These are phyloP conservation scores for Penicillium pulvis DNA, from an alignment of 495 filamentous ascomycete species.

Conservation along the genomic window DNA sequence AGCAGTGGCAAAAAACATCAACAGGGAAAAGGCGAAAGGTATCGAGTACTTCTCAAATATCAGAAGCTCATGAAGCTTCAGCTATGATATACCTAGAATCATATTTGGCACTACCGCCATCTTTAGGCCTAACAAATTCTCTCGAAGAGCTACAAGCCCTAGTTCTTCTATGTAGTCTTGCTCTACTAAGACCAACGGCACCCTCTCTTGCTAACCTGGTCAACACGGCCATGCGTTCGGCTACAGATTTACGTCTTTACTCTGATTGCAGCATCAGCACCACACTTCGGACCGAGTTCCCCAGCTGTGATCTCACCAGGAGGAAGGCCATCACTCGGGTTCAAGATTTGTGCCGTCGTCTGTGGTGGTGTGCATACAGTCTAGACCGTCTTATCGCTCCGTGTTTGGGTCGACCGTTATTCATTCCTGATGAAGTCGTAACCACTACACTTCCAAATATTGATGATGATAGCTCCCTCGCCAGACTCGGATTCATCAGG, in stretches of 20 bases:
- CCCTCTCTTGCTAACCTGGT: conserved; percentile 1
- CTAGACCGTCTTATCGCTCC: conserved; percentile 10
- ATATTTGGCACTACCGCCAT: background rate
- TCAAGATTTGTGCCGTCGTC: conserved; percentile 1
- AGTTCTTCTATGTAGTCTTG: background rate
- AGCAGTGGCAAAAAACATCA: background rate
- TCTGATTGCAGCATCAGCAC: background rate
- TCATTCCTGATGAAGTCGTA: conserved; percentile 7
- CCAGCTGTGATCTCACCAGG: background rate
- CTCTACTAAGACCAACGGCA: background rate
- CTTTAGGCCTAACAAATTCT: background rate
- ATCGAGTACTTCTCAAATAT: background rate
- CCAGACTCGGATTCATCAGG: background rate
- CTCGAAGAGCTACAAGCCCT: background rate
- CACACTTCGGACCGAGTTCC: background rate
- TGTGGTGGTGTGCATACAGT: conserved; percentile 13
- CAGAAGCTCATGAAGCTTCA: background rate
- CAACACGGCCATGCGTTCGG: conserved; percentile 1
- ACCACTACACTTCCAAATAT: background rate
- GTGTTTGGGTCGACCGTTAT: conserved; percentile 5
- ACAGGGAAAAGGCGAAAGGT: background rate
- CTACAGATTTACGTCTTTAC: conserved; percentile 9
- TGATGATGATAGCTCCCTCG: background rate
- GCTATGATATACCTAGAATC: background rate
- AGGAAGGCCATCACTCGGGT: background rate